Evolutionary conservation across 768 basidiomycete species (phyloP).

Genomic region (Russula lepida): DNA sequence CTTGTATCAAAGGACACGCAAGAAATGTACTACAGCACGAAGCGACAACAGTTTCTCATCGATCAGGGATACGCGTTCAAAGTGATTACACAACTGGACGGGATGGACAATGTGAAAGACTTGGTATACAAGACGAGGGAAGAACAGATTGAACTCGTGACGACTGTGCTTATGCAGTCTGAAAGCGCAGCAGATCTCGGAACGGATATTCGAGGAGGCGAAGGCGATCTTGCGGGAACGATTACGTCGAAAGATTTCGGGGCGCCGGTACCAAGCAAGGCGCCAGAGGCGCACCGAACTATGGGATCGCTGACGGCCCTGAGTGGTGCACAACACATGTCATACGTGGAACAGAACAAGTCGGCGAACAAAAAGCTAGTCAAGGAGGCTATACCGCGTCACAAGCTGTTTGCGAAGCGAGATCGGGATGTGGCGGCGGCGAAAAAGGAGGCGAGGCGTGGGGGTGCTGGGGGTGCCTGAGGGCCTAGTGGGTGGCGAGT

Average conservation of each 20-base stretch:
- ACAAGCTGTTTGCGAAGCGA: conserved; percentile 77
- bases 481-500: not conserved
- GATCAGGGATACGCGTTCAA: conserved; percentile 99
- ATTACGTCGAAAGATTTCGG: conserved; percentile 84
- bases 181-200: conserved; percentile 87
- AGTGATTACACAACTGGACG: conserved; percentile 96
- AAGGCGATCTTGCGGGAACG: conserved; percentile 79
- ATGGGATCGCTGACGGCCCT: conserved; percentile 76
- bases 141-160: conserved; percentile 95
- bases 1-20: conserved; percentile 98
- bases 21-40: conserved; percentile 99
- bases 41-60: conserved; percentile 96
- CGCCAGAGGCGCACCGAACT: conserved; percentile 65
- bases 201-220: conserved; percentile 71
- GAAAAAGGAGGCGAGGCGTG: conserved; percentile 33
- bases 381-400: conserved; percentile 41
- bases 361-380: conserved; percentile 78
- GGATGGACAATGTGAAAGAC: conserved; percentile 75
- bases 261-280: conserved; percentile 38
- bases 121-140: conserved; percentile 87
- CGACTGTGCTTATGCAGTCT: conserved; percentile 83
- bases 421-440: conserved; percentile 63
- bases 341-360: conserved; percentile 87
- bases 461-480: conserved; percentile 19
- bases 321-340: conserved; percentile 88